phyloP scores from a whole-genome alignment of 768 basidiomycete genomes.

The Rubroboletus pulcherrimus region DNA sequence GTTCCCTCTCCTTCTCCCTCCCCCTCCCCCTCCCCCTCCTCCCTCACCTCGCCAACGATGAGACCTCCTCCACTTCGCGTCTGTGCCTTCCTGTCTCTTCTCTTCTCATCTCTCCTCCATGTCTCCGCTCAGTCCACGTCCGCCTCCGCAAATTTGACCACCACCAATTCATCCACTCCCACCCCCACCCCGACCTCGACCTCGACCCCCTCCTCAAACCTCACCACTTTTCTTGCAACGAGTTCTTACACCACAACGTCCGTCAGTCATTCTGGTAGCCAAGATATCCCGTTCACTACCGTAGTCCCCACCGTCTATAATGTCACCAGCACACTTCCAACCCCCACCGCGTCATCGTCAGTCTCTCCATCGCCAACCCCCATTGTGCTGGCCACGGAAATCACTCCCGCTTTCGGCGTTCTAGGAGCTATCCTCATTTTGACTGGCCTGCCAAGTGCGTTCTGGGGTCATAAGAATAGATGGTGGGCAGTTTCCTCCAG shows the following conservation, averaged over 20 bases:
- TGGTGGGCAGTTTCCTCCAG: constrained; percentile 50
- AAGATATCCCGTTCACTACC: constrained; percentile 47
- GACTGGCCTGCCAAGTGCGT: constrained; percentile 84
- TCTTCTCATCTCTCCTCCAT: constrained; percentile 26
- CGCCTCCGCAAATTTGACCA: constrained; percentile 19
- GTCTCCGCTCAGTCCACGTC: constrained; percentile 39
- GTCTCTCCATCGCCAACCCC: constrained; percentile 33
- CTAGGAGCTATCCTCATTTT: constrained; percentile 85
- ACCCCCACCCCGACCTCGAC: neutral
- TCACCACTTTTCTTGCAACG: constrained; percentile 56
- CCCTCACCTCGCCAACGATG: constrained; percentile 11
- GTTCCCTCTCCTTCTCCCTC: neutral
- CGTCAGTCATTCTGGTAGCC: constrained; percentile 45
- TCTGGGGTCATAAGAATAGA: constrained; percentile 93
- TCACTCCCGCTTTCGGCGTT: constrained; percentile 88
- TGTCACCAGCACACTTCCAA: constrained; percentile 54
- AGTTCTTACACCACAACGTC: constrained; percentile 49
- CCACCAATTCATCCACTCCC: neutral
- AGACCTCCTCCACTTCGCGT: neutral
- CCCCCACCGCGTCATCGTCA: constrained; percentile 46
- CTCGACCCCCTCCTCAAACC: constrained; percentile 18
- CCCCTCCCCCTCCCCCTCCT: neutral
- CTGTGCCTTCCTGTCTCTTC: constrained; percentile 17
- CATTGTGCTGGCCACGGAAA: constrained; percentile 51
- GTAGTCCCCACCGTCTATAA: constrained; percentile 59